Evolutionary conservation across 2,329 filamentous ascomycete genomes (phyloP).

Genomic region (Fusarium keratoplasticum): DNA sequence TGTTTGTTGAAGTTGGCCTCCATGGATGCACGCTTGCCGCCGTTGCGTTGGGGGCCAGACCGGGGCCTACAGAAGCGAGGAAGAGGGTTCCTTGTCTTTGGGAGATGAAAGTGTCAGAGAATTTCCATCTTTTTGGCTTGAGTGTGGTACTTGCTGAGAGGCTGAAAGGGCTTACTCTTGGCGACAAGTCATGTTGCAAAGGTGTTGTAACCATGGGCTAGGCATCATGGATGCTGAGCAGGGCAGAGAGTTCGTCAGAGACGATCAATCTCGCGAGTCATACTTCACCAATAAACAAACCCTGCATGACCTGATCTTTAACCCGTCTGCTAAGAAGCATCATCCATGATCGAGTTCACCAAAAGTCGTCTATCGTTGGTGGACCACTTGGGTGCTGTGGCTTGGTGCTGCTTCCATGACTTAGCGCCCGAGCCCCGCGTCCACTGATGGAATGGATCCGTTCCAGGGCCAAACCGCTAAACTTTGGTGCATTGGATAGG

Average conservation of each 20-base stretch:
- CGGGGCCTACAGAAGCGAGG: not conserved
- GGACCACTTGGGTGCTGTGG: not conserved
- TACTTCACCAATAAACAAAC: not conserved
- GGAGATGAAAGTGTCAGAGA: not conserved
- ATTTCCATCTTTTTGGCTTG: not conserved
- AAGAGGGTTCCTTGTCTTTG: not conserved
- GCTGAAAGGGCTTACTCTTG: not conserved
- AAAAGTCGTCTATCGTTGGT: not conserved
- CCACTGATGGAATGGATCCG: not conserved
- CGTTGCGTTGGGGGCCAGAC: conserved; percentile 3
- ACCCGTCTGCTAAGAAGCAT: not conserved
- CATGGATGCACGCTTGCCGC: not conserved
- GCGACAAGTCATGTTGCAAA: not conserved
- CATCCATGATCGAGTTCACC: not conserved
- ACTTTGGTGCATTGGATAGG: conserved; percentile 1
- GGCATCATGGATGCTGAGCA: not conserved
- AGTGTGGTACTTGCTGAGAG: not conserved
- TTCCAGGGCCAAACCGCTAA: conserved; percentile 18
- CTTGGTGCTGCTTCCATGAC: not conserved
- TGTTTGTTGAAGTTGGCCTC: not conserved
- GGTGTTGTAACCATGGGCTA: not conserved
- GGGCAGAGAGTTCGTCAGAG: not conserved
- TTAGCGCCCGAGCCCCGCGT: conserved; percentile 31
- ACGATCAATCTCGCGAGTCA: not conserved
- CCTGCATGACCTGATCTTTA: conserved; percentile 1